phyloP scores from a whole-genome alignment of 2,329 filamentous ascomycete genomes.

The Blastomyces parvus region DNA sequence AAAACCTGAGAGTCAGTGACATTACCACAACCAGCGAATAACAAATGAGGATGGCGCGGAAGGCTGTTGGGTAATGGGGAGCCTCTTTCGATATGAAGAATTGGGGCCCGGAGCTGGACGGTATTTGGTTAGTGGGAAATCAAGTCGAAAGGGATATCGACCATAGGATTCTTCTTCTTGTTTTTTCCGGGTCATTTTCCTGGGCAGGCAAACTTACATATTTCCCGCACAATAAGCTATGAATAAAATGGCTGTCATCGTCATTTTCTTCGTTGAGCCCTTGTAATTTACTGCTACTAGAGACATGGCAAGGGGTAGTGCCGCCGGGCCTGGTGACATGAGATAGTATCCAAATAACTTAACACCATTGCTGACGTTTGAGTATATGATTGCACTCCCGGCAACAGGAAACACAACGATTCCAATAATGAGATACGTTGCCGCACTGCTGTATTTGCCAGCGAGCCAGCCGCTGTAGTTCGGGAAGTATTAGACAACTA shows the following conservation, averaged over 20 bases:
- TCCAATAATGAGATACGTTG: constrained; percentile 44
- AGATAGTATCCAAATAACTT: constrained; percentile 52
- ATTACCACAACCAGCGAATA: constrained; percentile 38
- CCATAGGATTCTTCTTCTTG: background rate
- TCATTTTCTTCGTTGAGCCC: constrained; percentile 53
- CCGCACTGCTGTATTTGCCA: constrained; percentile 43
- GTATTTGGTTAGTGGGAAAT: background rate
- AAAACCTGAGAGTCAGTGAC: background rate
- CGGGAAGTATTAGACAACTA: constrained; percentile 13
- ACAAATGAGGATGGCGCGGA: constrained; percentile 36
- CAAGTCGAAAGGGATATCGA: background rate
- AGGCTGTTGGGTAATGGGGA: constrained; percentile 46
- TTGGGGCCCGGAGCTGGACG: constrained; percentile 39
- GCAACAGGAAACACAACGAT: constrained; percentile 45
- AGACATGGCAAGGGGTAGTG: constrained; percentile 47
- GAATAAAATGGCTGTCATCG: constrained; percentile 48
- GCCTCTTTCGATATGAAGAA: constrained; percentile 44
- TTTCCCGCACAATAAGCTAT: constrained; percentile 49
- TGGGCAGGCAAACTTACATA: constrained; percentile 25
- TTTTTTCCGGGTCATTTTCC: background rate
- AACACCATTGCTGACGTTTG: constrained; percentile 34
- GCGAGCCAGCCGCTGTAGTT: constrained; percentile 42
- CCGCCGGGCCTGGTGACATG: constrained; percentile 45
- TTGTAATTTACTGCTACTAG: constrained; percentile 49
- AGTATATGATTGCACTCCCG: constrained; percentile 47